A percentile compares a stretch with the other conserved stretches of the same genome.
Evolutionary conservation across 805 yeast genomes (phyloP).

Genomic region (Schwanniomyces pseudopolymorphus): DNA sequence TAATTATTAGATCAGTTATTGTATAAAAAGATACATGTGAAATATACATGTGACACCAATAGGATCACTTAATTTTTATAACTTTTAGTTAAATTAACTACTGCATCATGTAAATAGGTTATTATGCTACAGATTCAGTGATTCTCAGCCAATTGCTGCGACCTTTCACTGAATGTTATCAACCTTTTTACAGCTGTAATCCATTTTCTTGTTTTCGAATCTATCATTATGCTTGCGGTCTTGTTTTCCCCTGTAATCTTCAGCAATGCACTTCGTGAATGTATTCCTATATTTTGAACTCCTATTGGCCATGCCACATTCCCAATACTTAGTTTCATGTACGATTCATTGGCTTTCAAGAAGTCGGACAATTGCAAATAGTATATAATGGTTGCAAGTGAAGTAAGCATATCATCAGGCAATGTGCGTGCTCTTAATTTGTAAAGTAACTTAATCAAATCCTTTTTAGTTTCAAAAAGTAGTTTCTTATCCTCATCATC

Average conservation of each 20-base stretch:
- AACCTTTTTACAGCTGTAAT: constrained; percentile 70
- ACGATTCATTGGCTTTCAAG: constrained; percentile 60
- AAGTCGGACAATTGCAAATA: constrained; percentile 57
- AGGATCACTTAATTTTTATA: too few species aligned
- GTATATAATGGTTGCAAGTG: constrained; percentile 59
- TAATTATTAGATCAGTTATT: too few species aligned
- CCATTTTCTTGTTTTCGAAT: constrained; percentile 76
- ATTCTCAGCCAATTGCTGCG: constrained; percentile 3
- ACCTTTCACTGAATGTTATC: constrained; percentile 52
- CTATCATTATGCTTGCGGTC: constrained; percentile 73
- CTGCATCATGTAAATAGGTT: too few species aligned
- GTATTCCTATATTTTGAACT: constrained; percentile 75
- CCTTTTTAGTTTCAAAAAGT: constrained; percentile 35
- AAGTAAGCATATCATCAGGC: constrained; percentile 45
- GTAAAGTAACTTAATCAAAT: constrained; percentile 53
- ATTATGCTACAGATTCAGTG: too few species aligned
- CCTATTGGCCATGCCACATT: constrained; percentile 95
- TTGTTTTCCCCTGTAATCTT: constrained; percentile 50
- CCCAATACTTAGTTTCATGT: constrained; percentile 77
- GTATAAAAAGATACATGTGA: too few species aligned
- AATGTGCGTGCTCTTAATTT: constrained; percentile 37
- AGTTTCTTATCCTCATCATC: constrained; percentile 12
- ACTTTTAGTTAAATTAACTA: too few species aligned
- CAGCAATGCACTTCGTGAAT: constrained; percentile 64
- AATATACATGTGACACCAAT: too few species aligned